Evolutionary conservation across 2,329 filamentous ascomycete species (phyloP).

Genomic region (Cadophora gregata): DNA sequence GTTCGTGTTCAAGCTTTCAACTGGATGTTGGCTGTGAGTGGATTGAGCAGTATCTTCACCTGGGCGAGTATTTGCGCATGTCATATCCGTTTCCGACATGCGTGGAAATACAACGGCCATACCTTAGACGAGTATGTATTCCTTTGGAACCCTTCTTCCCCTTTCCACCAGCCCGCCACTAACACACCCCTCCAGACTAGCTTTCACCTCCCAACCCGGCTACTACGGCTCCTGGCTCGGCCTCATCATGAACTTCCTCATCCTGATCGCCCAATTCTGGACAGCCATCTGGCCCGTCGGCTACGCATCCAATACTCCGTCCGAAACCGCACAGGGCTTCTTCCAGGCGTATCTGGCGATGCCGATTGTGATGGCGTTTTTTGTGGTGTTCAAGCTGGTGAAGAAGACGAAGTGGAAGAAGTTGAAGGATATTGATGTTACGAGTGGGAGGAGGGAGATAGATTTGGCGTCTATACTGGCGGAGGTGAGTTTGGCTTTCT

Average conservation of each 20-base stretch:
- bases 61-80: conserved; percentile 71
- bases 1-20: conserved; percentile 47
- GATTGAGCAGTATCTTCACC: conserved; percentile 73
- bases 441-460: conserved; percentile 21
- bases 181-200: conserved; percentile 42
- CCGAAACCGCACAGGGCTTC: conserved; percentile 16
- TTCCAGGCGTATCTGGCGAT: conserved; percentile 20
- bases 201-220: conserved; percentile 54
- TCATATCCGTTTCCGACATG: conserved; percentile 68
- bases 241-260: conserved; percentile 66
- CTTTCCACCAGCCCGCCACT: background rate
- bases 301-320: background rate
- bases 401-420: conserved; percentile 25
- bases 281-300: conserved; percentile 21
- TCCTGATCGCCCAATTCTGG: conserved; percentile 51
- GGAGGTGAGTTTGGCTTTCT: conserved; percentile 14
- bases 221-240: conserved; percentile 72
- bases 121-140: conserved; percentile 56
- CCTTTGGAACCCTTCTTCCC: conserved; percentile 53
- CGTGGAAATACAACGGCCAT: conserved; percentile 64
- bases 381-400: conserved; percentile 15
- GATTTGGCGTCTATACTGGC: conserved; percentile 19
- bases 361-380: conserved; percentile 23
- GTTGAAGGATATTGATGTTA: conserved; percentile 23
- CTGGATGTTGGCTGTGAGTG: conserved; percentile 73